Evolutionary conservation across 1,284 basidiomycete species (phyloP), one percentile per base, ranked within the genome.

Genomic region (Rhodotorula sp.): DNA sequence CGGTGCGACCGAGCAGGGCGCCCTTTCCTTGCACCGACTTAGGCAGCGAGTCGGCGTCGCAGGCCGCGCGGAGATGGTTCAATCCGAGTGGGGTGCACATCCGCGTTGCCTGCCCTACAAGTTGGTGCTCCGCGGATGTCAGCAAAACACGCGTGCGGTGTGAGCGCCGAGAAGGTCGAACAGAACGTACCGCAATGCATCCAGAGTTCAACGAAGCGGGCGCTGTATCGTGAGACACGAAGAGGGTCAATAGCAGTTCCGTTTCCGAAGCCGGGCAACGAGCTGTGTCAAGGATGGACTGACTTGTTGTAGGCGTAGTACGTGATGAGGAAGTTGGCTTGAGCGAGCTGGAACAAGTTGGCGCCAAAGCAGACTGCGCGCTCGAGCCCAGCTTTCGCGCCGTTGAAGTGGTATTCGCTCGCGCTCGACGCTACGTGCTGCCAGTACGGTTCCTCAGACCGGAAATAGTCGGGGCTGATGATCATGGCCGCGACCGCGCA

Each of bases 221-320:
- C 16, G 6, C 21, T 7, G 43, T 19, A 38, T 38, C 38, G 38
- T 38, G 38, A 38, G 12, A 38, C 12, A 38, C 38, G 12, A 38
- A 38, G 38, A 38, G 38, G 38, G 38, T 38, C 38, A 38, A 38
- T 38, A 38, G 12, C 38, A 38, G 38, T 12, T 38, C 6, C 38
- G 8, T 38, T 38, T 7, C 12, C 38, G 38, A 7, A 38, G 38
- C 38, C 38, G 12, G 18, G 31, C 5, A 18, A 34, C 10, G 3
- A 12, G 38, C 38, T 38, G 38, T 38, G 26, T 3, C 38, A 28
- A 16, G n/a, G 47, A 60, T 3, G 2, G 26, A 45, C 66, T 7
- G 4, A 65, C 66, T 92, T 89, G 71, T 90, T 88, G 79, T 92
- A 93, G 75, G 91, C 90, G 81, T 90, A 92, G 90, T 90, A 92